Percentiles rank a stretch among this genome's conserved stretches.
Evolutionary conservation across 1,284 basidiomycete genomes (phyloP).

Genomic region (Tilletiopsis washingtonensis): DNA sequence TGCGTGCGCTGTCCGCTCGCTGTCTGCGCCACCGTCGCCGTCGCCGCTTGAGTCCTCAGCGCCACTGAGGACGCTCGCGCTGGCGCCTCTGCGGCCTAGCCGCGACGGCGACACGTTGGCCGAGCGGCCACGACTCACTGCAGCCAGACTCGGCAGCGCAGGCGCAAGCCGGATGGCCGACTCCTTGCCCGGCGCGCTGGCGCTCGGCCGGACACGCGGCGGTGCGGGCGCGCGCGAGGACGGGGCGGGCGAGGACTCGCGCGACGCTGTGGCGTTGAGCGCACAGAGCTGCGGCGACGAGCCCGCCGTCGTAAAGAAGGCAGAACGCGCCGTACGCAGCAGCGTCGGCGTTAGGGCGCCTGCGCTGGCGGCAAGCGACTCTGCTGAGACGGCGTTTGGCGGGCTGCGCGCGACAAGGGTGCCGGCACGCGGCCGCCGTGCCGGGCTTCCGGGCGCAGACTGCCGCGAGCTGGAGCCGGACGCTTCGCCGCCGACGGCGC

Average conservation of each 20-base stretch:
- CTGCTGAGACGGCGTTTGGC: no score
- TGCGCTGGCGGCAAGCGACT: no score
- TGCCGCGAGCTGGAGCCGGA: no score
- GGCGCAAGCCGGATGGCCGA: background rate
- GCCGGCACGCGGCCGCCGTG: no score
- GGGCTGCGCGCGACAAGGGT: no score
- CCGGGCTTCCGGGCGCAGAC: no score
- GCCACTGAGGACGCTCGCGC: slow-evolving; percentile 4
- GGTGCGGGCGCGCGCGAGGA: background rate
- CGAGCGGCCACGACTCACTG: background rate
- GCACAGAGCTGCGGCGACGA: background rate
- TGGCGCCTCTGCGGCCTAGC: slow-evolving; percentile 1
- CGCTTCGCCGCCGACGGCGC: no score
- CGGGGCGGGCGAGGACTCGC: background rate
- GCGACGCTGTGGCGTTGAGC: background rate
- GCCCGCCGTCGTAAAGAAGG: background rate
- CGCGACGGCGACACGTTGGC: background rate
- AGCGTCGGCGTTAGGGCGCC: background rate
- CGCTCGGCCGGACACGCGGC: background rate
- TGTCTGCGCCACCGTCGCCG: background rate
- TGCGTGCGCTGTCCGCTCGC: background rate
- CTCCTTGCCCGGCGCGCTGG: background rate
- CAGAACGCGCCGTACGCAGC: background rate
- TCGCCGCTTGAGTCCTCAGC: background rate
- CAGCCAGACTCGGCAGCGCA: background rate